Evolutionary conservation across 164 flowering plant genomes (phyloP), one percentile per base, ranked within the genome.

Genomic region (Nelumbo lutea): DNA sequence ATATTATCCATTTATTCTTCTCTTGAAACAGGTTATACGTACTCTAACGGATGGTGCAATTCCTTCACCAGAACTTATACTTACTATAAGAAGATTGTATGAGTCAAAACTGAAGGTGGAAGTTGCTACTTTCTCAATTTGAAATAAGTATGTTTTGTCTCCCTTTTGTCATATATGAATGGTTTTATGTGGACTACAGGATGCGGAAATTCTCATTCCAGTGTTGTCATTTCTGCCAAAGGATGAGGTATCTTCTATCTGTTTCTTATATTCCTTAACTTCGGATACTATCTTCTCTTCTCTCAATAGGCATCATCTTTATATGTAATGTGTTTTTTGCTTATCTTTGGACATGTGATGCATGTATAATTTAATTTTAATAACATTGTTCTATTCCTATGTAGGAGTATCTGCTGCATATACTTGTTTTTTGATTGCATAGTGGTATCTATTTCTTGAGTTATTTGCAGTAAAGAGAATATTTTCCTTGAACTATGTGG

Each of bases 181-280:
- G 65, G 55, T 67, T 71, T 70, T 58, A 9, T 50, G 50, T 60
- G 76, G 72, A 63, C 73, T 79, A 47, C 93, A 96, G 99, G 93
- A 96, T 78, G 81, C 81, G 8, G 95, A 87, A 76, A 80, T 96
- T 78, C 84, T 96, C 58, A 81, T 88, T 73, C 97, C 96, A 5
- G 70, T 93, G 52, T 72, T 96, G 65, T 77, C 97, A 9, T 90
- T 78, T 77, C 70, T 93, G 59, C 79, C 96, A 11, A 90, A 84
- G 79, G 93, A 93, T 57, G 96, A 96, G 98, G 99, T 96, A 69
- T 46, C 46, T 62, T 47, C 45, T n/a, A 51, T 62, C 13, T 10
- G 7, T 62, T 48, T 47, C 43, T n/a, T 61, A 27, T 56, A 42
- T 48, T 2, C 71, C 55, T 3, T 9, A 8, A 50, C 57, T 66